These are phyloP conservation scores for Hymenoscyphus linearis DNA, from an alignment of 2,329 filamentous ascomycete species.

Conservation along the genomic window DNA sequence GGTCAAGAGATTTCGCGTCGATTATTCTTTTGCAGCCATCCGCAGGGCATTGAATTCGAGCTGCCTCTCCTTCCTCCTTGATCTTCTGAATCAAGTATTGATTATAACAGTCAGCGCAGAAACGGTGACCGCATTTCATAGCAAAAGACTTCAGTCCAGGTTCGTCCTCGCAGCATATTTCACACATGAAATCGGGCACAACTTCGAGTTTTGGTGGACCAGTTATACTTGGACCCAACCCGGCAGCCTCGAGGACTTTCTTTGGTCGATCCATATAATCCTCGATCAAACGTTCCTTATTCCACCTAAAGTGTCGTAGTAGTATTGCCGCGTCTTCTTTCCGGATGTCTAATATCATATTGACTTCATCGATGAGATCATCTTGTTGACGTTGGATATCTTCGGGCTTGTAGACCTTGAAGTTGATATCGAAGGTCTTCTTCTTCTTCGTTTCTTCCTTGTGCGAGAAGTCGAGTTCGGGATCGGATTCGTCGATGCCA, in stretches of 20 bases:
- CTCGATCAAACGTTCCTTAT: constrained; percentile 91
- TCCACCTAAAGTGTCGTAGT: constrained; percentile 86
- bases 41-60: constrained; percentile 87
- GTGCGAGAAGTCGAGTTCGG: constrained; percentile 43
- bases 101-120: constrained; percentile 86
- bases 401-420: constrained; percentile 70
- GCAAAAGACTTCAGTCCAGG: constrained; percentile 76
- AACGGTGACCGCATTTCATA: constrained; percentile 91
- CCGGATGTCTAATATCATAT: constrained; percentile 81
- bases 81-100: constrained; percentile 94
- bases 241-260: constrained; percentile 76
- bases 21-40: constrained; percentile 86
- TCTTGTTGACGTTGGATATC: constrained; percentile 86
- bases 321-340: constrained; percentile 89
- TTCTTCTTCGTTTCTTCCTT: constrained; percentile 67
- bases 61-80: constrained; percentile 88
- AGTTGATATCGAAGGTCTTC: constrained; percentile 78
- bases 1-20: constrained; percentile 78
- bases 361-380: constrained; percentile 81
- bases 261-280: constrained; percentile 89
- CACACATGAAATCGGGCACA: constrained; percentile 76
- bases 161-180: constrained; percentile 93
- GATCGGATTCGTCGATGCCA: constrained; percentile 45
- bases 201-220: constrained; percentile 62
- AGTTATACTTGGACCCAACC: constrained; percentile 62